Conservation (phyloP, 371 early-diverging fungal genomes). For the Funneliformis caledonium region DNA sequence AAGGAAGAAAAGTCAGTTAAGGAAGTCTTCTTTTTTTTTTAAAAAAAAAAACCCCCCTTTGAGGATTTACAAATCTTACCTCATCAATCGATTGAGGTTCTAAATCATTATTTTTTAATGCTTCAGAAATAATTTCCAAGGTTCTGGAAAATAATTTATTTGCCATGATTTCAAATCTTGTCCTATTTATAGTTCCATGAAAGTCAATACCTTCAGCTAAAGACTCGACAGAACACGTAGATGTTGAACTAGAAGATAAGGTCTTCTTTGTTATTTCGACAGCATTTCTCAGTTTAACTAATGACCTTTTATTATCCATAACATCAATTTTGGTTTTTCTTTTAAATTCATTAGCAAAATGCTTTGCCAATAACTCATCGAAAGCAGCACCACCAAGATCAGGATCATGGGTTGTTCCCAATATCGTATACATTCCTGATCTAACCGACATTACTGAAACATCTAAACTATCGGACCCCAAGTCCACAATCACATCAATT, state of each 20-base stretch:
- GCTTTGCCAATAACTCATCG: constrained; percentile 86
- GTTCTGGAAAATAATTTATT: constrained; percentile 80
- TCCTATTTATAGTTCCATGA: constrained; percentile 84
- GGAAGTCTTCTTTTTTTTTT: too few relatives aligned
- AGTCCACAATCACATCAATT: constrained; percentile 91
- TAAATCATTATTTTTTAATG: constrained; percentile 72
- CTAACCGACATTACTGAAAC: constrained; percentile 87
- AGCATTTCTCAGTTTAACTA: constrained; percentile 82
- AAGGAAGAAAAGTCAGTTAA: constrained; percentile 41
- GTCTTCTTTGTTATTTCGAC: constrained; percentile 95
- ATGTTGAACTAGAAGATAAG: constrained; percentile 82
- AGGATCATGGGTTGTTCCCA: constrained; percentile 83
- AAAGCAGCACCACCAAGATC: constrained; percentile 92
- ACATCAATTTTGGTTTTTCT: constrained; percentile 85
- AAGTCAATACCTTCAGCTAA: constrained; percentile 94
- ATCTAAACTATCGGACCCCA: constrained; percentile 96
- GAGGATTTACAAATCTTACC: constrained; percentile 47
- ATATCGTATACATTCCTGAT: constrained; percentile 89
- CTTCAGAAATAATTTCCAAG: constrained; percentile 73
- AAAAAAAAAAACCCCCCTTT: background rate
- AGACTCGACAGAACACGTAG: constrained; percentile 92
- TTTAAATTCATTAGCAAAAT: constrained; percentile 88
- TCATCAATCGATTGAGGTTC: constrained; percentile 76
- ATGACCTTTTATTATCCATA: constrained; percentile 70
- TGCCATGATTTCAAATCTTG: constrained; percentile 91